Conservation (phyloP, 2,329 filamentous ascomycete species). For the Fusarium brachygibbosum region DNA sequence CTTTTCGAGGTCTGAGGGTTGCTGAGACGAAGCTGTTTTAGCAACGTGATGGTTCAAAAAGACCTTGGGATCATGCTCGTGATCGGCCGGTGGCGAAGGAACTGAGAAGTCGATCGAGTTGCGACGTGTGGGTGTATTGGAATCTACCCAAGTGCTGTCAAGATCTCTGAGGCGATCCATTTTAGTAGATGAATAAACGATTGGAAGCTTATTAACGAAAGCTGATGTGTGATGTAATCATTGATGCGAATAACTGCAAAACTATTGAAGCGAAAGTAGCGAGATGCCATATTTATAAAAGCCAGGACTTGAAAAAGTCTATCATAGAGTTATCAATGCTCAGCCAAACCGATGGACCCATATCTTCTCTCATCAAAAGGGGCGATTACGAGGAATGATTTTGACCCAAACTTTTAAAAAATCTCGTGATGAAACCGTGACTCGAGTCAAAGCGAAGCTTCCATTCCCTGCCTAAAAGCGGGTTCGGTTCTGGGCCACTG, state of each 20-base stretch:
- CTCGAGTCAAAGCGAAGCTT: conserved; percentile 23
- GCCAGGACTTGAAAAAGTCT: not conserved
- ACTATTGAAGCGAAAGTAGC: not conserved
- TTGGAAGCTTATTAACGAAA: conserved; percentile 8
- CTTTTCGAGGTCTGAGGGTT: conserved; percentile 32
- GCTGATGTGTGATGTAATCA: conserved; percentile 18
- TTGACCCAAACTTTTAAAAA: conserved; percentile 29
- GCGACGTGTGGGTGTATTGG: conserved; percentile 46
- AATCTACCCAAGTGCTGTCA: conserved; percentile 44
- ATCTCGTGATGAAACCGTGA: conserved; percentile 45
- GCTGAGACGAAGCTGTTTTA: conserved; percentile 4
- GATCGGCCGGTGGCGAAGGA: conserved; percentile 21
- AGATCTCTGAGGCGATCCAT: conserved; percentile 44
- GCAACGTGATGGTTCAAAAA: conserved; percentile 22
- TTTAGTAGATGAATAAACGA: not conserved
- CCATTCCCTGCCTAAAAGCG: conserved; percentile 36
- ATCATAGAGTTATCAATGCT: not conserved
- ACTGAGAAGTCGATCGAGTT: conserved; percentile 37
- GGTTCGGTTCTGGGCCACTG: conserved; percentile 25
- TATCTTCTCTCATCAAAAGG: conserved; percentile 30
- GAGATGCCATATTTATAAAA: conserved; percentile 30
- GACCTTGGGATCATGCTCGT: conserved; percentile 26
- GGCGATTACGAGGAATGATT: conserved; percentile 40
- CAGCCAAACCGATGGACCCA: conserved; percentile 24
- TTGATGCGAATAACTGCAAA: not conserved